Conservation (phyloP, 306 rosid genomes). For the Macrotyloma uniflorum region DNA sequence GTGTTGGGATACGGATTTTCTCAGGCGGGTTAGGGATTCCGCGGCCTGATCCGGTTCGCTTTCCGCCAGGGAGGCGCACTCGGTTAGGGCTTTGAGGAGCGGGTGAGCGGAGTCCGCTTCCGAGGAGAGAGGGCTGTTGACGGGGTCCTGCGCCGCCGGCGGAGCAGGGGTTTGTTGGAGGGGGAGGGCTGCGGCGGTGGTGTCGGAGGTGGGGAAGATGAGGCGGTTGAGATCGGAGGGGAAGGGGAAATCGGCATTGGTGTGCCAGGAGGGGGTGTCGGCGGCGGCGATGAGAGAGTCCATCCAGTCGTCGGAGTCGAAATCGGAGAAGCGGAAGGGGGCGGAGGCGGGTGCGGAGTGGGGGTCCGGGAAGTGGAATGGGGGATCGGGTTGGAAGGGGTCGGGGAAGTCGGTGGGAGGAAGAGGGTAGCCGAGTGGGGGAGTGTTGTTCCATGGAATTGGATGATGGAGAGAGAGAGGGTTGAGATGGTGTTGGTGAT, state of each 20-base stretch:
- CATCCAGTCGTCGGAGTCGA: slow-evolving; percentile 98
- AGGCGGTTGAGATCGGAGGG: slow-evolving; percentile 67
- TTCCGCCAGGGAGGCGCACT: slow-evolving; percentile 62
- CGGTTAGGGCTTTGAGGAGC: slow-evolving; percentile 62
- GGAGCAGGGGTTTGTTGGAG: slow-evolving; percentile 42
- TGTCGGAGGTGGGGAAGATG: slow-evolving; percentile 44
- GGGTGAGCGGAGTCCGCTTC: slow-evolving; percentile 55
- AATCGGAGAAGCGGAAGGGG: slow-evolving; percentile 68
- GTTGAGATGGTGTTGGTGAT: slow-evolving; percentile 36
- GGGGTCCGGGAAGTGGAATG: slow-evolving; percentile 51
- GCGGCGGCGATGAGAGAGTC: slow-evolving; percentile 78
- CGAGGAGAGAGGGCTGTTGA: not conserved
- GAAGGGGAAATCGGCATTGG: slow-evolving; percentile 48
- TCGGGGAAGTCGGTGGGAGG: slow-evolving; percentile 59
- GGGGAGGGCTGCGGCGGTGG: not conserved
- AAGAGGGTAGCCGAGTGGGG: slow-evolving; percentile 59
- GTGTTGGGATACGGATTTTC: slow-evolving; percentile 62
- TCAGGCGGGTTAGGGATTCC: slow-evolving; percentile 56
- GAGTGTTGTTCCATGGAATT: slow-evolving; percentile 63
- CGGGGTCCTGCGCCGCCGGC: not conserved
- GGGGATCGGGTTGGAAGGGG: slow-evolving; percentile 76
- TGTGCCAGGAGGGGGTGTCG: slow-evolving; percentile 72
- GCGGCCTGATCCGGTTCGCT: slow-evolving; percentile 67
- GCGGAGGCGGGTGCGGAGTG: slow-evolving; percentile 14
- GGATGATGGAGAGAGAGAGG: slow-evolving; percentile 65